phyloP scores from a whole-genome alignment of 768 basidiomycete species.

The Tulasnella sp. region DNA sequence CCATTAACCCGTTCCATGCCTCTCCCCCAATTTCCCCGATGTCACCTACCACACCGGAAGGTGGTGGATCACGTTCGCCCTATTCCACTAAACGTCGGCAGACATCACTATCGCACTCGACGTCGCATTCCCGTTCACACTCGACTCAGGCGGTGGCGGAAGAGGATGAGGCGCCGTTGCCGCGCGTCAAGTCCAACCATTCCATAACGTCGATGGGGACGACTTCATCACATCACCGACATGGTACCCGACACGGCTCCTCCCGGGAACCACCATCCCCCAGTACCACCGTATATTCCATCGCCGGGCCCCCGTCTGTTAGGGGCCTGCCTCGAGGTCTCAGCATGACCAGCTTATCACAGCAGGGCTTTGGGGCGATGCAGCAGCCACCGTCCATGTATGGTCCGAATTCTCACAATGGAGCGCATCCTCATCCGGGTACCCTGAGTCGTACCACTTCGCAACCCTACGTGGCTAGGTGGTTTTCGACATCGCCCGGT shows the following conservation, averaged over 20 bases:
- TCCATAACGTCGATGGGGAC: constrained; percentile 5
- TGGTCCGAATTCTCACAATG: neutral
- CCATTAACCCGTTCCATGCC: neutral
- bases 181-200: constrained; percentile 9
- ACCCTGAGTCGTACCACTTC: constrained; percentile 3
- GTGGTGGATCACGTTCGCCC: neutral
- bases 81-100: neutral
- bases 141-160: neutral
- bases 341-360: constrained; percentile 13
- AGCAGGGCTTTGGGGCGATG: neutral
- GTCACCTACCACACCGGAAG: neutral
- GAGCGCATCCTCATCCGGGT: neutral
- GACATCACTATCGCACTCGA: neutral
- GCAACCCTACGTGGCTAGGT: neutral
- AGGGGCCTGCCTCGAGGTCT: constrained; percentile 1
- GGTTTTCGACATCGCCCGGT: neutral
- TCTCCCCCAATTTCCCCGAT: neutral
- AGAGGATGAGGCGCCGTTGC: neutral
- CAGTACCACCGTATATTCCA: neutral
- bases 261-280: constrained; percentile 6
- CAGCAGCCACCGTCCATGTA: neutral
- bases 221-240: neutral
- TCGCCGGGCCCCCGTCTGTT: neutral
- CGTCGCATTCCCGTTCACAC: neutral
- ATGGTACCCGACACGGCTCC: neutral